phyloP scores from a whole-genome alignment of 2,329 filamentous ascomycete genomes.

The Rutstroemia sp. region DNA sequence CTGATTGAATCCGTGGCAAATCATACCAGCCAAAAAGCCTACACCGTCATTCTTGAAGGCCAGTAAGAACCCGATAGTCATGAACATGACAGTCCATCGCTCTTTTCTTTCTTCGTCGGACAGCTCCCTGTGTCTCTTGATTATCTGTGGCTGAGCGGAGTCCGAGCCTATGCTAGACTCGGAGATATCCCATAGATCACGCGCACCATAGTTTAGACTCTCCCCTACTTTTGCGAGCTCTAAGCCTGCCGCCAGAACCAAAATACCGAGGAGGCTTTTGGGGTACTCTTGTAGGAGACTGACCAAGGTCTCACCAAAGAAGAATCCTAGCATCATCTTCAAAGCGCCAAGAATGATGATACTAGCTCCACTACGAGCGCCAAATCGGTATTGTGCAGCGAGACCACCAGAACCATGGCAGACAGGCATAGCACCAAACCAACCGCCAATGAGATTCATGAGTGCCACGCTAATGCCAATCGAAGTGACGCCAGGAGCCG shows the following conservation, averaged over 20 bases:
- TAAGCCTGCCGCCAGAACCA: slow-evolving; percentile 83
- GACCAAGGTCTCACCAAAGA: slow-evolving; percentile 69
- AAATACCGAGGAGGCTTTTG: slow-evolving; percentile 68
- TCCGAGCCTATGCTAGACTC: slow-evolving; percentile 31
- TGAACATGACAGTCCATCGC: slow-evolving; percentile 84
- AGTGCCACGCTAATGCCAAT: slow-evolving; percentile 73
- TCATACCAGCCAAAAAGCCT: slow-evolving; percentile 74
- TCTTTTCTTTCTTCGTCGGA: slow-evolving; percentile 63
- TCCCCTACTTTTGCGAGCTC: slow-evolving; percentile 83
- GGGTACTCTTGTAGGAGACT: slow-evolving; percentile 67
- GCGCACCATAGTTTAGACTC: slow-evolving; percentile 66
- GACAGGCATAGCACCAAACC: slow-evolving; percentile 92
- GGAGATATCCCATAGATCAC: slow-evolving; percentile 52
- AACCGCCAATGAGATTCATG: slow-evolving; percentile 81
- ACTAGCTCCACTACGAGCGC: slow-evolving; percentile 78
- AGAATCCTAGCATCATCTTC: slow-evolving; percentile 69
- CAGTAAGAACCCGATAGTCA: slow-evolving; percentile 73
- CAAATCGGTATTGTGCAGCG: slow-evolving; percentile 86
- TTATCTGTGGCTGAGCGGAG: slow-evolving; percentile 14
- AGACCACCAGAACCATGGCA: slow-evolving; percentile 90
- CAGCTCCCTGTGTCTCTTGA: slow-evolving; percentile 42
- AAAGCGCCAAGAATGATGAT: slow-evolving; percentile 70
- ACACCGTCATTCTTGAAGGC: slow-evolving; percentile 87
- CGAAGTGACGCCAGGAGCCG: slow-evolving; percentile 63
- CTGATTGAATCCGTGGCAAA: slow-evolving; percentile 65